Base-by-base conservation (phyloP, 2,329 filamentous ascomycete genomes). In the Trichoderma sp. region DNA sequence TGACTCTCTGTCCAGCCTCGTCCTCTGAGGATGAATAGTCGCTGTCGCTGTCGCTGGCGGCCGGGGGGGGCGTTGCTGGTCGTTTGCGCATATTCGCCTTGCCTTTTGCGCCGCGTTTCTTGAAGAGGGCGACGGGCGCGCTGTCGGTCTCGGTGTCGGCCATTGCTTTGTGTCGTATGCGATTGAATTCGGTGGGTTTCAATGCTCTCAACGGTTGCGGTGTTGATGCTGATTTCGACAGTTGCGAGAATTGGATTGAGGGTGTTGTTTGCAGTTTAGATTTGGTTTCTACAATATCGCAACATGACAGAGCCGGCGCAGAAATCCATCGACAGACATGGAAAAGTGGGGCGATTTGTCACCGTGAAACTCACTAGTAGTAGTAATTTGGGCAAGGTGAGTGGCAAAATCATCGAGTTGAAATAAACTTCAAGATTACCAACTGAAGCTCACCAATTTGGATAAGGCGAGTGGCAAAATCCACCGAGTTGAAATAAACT, bases 1-100 rank as follows among this genome's bases (percentile, higher is more conserved):
- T 97, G 68, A 95, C 86, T 64, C 89, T 85, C 72, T 85, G 88
- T n/a, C 92, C 92, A 64, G 87, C 81, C 72, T 93, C 91, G 72
- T 92, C 90, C 77, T 94, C 92, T 15, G 88, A 90, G 5, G 90
- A 92, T 42, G 88, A 91, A 76, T 87, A 90, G 76, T 86, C 87
- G 71, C 81, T 82, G 69, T 89, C 86, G 67, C 86, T 88, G 73
- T 86, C 85, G 73, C 81, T 84, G 71, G 85, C 84, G 63, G 86
- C 87, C 13, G 90, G 89, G 6, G 92, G 91, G 64, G 93, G 92
- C 42, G 93, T 92, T 32, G 90, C 88, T 22, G 91, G 87, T 71
- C 92, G 89, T 82, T 97, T 97, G 75, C 94, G 89, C 65, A 94
- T 83, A 75, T 89, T 93, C 59, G 89, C 85, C 76, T 92, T 94